Base-by-base conservation (phyloP, 805 yeast species). In the Cyberlindnera misumaiensis region DNA sequence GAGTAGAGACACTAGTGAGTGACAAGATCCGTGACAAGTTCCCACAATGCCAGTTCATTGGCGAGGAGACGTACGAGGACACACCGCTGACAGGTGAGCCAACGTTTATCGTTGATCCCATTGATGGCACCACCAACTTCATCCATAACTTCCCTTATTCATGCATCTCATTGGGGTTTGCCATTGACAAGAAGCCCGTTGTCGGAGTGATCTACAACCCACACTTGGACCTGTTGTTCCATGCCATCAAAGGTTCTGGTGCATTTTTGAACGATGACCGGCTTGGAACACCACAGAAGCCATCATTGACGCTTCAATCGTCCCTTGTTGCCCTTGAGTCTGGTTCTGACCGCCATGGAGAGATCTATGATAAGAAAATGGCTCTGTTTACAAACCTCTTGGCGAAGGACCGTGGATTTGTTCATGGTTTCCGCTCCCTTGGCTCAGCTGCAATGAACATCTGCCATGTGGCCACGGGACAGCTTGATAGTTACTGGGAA, bases 161-260 rank as follows among this genome's bases (percentile, higher is more conserved):
- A 32, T 77, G 83, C 56, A 75, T 75, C 35, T 78, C 83, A 1
- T 51, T 78, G 28, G 83, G 83, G 0, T 65, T 78, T 38, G 66
- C 80, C 1, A 55, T 72, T 13, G 52, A 63, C 42, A 64, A 65
- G 30, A 55, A 55, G 38, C 72, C 83, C 1, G 71, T 64, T 0
- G 77, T 77, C n/a, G 84, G 84, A 20, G 84, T 77, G 11, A 72
- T 78, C n/a, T 77, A 66, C 54, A 78, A 77, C 52, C 84, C 84
- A 8, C 75, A 73, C 45, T 50, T 73, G 50, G 61, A 75, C 45
- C 65, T 66, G 39, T 48, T 77, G 44, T 78, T 67, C 62, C 67
- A 68, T 32, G 84, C 75, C 4, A 68, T 75, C 25, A 67, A 64
- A 43, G 80, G 79, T 5, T 56, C 65, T 32, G 84, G 84, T 29